Percentiles rank a stretch among this genome's conserved stretches.
These are phyloP conservation scores for Trichosporon ovoides DNA, from an alignment of 1,284 basidiomycete species.

Conservation along the genomic window DNA sequence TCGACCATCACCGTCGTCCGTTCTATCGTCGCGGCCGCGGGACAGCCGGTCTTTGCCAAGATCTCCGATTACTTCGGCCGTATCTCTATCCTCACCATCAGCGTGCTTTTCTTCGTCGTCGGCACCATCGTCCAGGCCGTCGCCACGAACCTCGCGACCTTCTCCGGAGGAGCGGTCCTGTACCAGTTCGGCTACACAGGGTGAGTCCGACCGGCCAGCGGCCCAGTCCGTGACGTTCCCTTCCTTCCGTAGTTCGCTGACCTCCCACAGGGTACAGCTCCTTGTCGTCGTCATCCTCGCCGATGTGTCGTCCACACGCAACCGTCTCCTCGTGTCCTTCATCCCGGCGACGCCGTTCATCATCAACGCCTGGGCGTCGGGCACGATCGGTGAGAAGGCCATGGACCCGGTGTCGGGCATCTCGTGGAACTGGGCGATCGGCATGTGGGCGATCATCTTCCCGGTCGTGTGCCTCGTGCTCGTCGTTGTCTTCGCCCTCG, in stretches of 20 bases:
- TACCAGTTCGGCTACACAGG: constrained; percentile 42
- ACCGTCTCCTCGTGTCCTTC: constrained; percentile 49
- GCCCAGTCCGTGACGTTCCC: neutral
- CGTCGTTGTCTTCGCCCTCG: constrained; percentile 36
- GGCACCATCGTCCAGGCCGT: constrained; percentile 47
- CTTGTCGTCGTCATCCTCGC: constrained; percentile 49
- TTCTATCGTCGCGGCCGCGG: constrained; percentile 35
- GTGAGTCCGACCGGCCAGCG: constrained; percentile 12
- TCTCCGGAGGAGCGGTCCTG: constrained; percentile 44
- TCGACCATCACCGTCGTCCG: constrained; percentile 44
- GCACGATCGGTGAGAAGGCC: constrained; percentile 28
- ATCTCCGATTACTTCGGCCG: constrained; percentile 49
- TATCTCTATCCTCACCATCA: constrained; percentile 40
- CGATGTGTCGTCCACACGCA: constrained; percentile 48
- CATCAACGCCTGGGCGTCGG: constrained; percentile 26
- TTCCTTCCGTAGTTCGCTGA: neutral
- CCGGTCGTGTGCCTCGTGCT: constrained; percentile 44
- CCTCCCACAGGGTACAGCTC: constrained; percentile 17
- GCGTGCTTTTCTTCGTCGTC: constrained; percentile 45
- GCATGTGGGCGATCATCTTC: constrained; percentile 51
- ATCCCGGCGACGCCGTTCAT: constrained; percentile 49
- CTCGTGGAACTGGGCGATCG: constrained; percentile 50
- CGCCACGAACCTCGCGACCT: constrained; percentile 35
- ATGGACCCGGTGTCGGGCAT: constrained; percentile 14
- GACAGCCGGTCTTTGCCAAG: constrained; percentile 41